These are phyloP conservation scores for Parmelia sp. DNA, from an alignment of 495 filamentous ascomycete species.

Conservation along the genomic window DNA sequence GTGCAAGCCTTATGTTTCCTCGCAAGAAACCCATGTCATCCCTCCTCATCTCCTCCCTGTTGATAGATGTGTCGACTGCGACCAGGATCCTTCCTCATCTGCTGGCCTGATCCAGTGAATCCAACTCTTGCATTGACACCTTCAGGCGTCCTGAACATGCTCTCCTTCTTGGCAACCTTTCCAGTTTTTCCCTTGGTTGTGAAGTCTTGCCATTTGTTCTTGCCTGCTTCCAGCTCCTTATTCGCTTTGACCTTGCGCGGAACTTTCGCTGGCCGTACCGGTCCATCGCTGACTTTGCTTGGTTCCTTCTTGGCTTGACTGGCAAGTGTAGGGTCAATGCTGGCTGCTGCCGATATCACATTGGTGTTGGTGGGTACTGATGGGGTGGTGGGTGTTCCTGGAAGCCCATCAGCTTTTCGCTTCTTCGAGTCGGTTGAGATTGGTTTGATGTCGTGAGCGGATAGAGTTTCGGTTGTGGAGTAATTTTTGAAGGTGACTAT, in stretches of 20 bases:
- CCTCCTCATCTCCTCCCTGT: constrained; percentile 66
- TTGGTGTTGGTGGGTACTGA: constrained; percentile 47
- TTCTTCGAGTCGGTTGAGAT: constrained; percentile 66
- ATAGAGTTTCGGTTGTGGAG: constrained; percentile 75
- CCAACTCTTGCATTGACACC: constrained; percentile 84
- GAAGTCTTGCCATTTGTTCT: constrained; percentile 94
- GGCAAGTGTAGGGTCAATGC: constrained; percentile 73
- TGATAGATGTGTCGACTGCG: constrained; percentile 83
- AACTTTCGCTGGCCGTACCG: constrained; percentile 56
- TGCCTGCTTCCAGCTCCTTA: constrained; percentile 80
- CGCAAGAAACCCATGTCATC: neutral
- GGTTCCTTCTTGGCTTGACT: constrained; percentile 62
- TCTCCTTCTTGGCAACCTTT: constrained; percentile 75
- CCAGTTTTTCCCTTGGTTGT: constrained; percentile 70
- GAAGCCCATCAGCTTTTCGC: constrained; percentile 80
- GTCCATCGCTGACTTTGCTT: constrained; percentile 60
- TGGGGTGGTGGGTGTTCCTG: constrained; percentile 46
- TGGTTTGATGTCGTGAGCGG: constrained; percentile 77
- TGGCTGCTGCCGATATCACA: constrained; percentile 82
- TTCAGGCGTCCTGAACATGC: constrained; percentile 93
- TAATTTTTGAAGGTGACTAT: constrained; percentile 92
- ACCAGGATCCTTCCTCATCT: constrained; percentile 86
- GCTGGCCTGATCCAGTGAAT: constrained; percentile 88
- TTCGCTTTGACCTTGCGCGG: constrained; percentile 83
- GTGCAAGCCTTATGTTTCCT: constrained; percentile 13